Evolutionary conservation across 2,329 filamentous ascomycete genomes (phyloP), one percentile per base, ranked within the genome.

Genomic region (Clarireedia hainanense): DNA sequence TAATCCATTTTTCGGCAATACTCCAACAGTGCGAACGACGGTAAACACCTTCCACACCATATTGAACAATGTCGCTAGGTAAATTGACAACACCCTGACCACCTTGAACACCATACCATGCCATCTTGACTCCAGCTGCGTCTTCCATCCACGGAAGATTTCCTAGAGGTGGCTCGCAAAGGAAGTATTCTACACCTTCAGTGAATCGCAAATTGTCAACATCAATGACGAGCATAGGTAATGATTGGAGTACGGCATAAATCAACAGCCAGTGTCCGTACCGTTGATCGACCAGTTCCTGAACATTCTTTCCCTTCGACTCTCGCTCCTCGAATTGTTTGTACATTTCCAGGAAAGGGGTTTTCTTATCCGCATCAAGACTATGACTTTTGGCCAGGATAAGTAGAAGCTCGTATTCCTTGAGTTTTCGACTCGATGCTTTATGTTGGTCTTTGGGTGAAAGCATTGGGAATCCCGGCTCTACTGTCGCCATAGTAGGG

Each of bases 321-420:
- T 89, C 83, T 47, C 84, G 83, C 37, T 78, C 72, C 71, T 92
- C 89, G 61, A 90, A 88, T 1, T 82, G 78, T 59, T 82, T 82
- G 72, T 88, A 92, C 26, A 81, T 79, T 5, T 82, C 75, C 34
- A 91, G 70, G 69, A 92, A 91, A 0, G 85, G 80, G 12, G 79
- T 74, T 48, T 74, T 70, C 23, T 74, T 74, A 58, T 80, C 81
- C 1, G 84, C 83, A 62, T 92, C 88, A 46, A 83, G 80, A 62
- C 96, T 95, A 72, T 91, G 91, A 0, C 88, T 86, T 59, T 85
- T 85, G 67, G 86, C 84, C n/a, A 96, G 73, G 36, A 96, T 78
- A 20, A 86, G 79, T 15, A 83, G 81, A 45, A 91, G 78, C 65
- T 96, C 90, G 57, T 92, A 82, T 52, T 87, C 83, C 69, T 90